Evolutionary conservation across 2,329 filamentous ascomycete species (phyloP), one percentile per base, ranked within the genome.

Genomic region (Sclerotinia borealis): DNA sequence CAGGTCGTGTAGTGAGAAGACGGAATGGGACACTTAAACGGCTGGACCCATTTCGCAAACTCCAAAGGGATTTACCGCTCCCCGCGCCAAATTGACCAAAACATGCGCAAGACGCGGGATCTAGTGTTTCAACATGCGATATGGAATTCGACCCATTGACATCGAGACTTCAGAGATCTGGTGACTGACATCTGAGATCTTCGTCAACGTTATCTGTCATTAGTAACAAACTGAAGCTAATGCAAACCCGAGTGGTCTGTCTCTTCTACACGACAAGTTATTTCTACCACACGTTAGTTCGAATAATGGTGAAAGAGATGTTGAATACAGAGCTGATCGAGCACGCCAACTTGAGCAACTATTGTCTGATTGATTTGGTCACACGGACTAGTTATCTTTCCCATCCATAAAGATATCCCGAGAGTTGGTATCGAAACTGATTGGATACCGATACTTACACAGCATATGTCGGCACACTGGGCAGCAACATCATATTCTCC

Each of bases 291-390:
- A 29, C 49, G n/a, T 51, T 51, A 15, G 49, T 5, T 36, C 29
- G 11, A 11, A 50, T 22, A 31, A 8, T 34, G 22, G 29, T 22
- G 19, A 51, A 34, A 51, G 22, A 29, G 29, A 17, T 11, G 19
- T 22, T 51, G 49, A n/a, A 51, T n/a, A 36, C 19, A 22, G 29
- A 50, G 29, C 37, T 22, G 25, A 43, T 55, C 11, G 25, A 43
- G 25, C 52, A 55, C 52, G 52, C 52, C 52, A 55, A n/a, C n/a
- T n/a, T 43, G 52, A 13, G 52, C 27, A 55, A 43, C 19, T 37
- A 55, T 55, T 55, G 27, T 41, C 37, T 55, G 37, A 55, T 55
- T 22, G 37, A 31, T 31, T 43, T 41, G 52, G 37, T 55, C 52
- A 55, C 52, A 55, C 37, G 52, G 36, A 55, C 37, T 17, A 55